Conservation (phyloP, 768 basidiomycete species). For the Rhizopogon sp. region DNA sequence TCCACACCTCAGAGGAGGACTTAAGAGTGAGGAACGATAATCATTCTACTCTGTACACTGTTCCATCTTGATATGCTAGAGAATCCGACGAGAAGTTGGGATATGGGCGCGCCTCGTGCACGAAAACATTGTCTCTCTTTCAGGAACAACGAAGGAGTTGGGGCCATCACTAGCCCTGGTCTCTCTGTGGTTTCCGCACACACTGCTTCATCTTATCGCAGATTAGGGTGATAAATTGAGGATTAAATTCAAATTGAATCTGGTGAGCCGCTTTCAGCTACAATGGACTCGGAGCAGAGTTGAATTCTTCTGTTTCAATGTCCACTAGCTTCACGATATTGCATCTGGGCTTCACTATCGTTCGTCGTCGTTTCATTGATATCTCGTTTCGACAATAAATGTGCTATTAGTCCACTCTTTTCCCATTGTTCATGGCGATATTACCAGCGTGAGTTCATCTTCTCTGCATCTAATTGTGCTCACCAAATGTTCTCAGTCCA, state of each 20-base stretch:
- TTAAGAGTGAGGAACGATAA: neutral
- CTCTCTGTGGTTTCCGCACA: conserved; percentile 9
- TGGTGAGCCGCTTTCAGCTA: conserved; percentile 6
- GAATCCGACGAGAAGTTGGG: conserved; percentile 10
- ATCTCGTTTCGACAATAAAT: neutral
- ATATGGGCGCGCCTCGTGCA: conserved; percentile 14
- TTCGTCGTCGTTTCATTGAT: neutral
- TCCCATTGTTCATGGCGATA: neutral
- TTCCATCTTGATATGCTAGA: neutral
- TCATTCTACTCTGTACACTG: no score
- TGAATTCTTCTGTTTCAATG: neutral
- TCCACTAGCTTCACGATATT: neutral
- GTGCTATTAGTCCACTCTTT: neutral
- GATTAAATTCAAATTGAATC: conserved; percentile 4
- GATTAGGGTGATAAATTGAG: conserved; percentile 2
- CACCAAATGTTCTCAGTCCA: conserved; percentile 22
- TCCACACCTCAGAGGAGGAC: neutral
- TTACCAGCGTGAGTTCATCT: neutral
- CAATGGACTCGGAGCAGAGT: no score
- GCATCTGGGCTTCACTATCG: neutral
- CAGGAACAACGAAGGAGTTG: conserved; percentile 10
- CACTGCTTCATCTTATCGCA: neutral
- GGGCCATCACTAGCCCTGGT: conserved; percentile 12
- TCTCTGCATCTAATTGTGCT: neutral
- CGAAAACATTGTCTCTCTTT: conserved; percentile 13